A percentile compares a stretch with the other conserved stretches of the same genome.
These are phyloP conservation scores for Brettanomyces anomalus DNA, from an alignment of 805 yeast species.

Conservation along the genomic window DNA sequence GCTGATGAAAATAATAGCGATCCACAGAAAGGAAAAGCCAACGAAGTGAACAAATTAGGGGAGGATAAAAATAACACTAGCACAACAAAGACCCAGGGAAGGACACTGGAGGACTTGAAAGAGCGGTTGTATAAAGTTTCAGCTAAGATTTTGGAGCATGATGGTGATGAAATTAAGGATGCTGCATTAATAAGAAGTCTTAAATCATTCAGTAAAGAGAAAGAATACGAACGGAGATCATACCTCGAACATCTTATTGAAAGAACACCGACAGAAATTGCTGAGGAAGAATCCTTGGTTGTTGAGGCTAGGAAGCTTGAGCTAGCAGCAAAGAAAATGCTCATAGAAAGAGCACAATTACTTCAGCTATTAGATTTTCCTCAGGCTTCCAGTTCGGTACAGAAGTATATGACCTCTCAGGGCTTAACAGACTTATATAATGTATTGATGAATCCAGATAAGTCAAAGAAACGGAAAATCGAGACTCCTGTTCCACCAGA, in stretches of 20 bases:
- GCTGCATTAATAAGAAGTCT: slow-evolving; percentile 49
- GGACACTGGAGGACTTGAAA: slow-evolving; percentile 73
- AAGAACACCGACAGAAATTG: slow-evolving; percentile 92
- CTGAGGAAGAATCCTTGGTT: slow-evolving; percentile 92
- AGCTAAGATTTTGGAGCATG: slow-evolving; percentile 37
- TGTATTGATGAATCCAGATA: slow-evolving; percentile 62
- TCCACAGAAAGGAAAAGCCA: no score
- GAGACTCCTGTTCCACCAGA: slow-evolving; percentile 51
- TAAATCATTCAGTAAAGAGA: slow-evolving; percentile 52
- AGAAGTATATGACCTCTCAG: slow-evolving; percentile 73
- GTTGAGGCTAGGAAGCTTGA: slow-evolving; percentile 91
- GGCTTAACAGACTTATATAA: slow-evolving; percentile 84
- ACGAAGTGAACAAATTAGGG: no score
- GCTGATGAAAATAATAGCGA: no score
- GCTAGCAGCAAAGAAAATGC: slow-evolving; percentile 81
- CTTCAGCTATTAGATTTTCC: slow-evolving; percentile 82
- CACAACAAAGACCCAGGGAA: no score
- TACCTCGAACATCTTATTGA: slow-evolving; percentile 69
- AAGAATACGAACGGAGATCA: slow-evolving; percentile 71
- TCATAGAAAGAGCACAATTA: slow-evolving; percentile 71
- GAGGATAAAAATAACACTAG: no score
- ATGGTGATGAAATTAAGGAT: slow-evolving; percentile 31
- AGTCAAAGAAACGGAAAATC: slow-evolving; percentile 45
- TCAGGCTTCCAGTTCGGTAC: slow-evolving; percentile 63
- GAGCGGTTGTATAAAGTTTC: slow-evolving; percentile 71